Conservation (phyloP, 768 basidiomycete species). For the Porphyrellus cyaneotinctus region DNA sequence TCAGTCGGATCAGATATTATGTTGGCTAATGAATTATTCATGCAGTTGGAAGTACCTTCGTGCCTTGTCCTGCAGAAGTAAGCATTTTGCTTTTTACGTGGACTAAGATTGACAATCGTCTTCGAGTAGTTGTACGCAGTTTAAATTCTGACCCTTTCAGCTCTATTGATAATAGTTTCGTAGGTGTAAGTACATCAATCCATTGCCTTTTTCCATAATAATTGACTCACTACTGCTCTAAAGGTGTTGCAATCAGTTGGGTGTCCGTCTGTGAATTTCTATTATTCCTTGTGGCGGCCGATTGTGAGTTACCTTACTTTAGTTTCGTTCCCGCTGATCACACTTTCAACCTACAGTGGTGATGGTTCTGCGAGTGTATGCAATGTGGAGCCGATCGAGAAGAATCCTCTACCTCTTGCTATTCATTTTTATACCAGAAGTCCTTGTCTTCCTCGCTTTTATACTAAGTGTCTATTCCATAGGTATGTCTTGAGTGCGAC, state of each 20-base stretch:
- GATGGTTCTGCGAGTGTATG: constrained; percentile 2
- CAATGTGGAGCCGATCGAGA: background rate
- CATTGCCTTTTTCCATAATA: background rate
- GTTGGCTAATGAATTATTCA: background rate
- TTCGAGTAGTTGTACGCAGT: background rate
- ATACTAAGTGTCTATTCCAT: background rate
- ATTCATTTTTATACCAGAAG: background rate
- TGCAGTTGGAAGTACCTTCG: background rate
- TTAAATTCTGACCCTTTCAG: background rate
- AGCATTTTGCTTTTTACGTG: background rate
- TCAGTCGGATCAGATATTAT: background rate
- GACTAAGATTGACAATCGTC: no score
- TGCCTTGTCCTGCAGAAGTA: background rate
- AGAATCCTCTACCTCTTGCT: background rate
- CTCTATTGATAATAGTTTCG: background rate
- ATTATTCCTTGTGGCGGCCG: background rate
- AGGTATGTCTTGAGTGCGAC: background rate
- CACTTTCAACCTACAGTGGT: background rate
- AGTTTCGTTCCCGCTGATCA: background rate
- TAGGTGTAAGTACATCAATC: constrained; percentile 9
- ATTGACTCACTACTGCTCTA: no score
- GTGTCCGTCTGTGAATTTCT: background rate
- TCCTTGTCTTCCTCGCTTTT: background rate
- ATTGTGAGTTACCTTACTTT: background rate
- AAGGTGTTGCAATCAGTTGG: background rate